A percentile compares a stretch with the other conserved stretches of the same genome.
Conservation (phyloP, 192 early-diverging fungal genomes). For the Coemansia nantahalensis region DNA sequence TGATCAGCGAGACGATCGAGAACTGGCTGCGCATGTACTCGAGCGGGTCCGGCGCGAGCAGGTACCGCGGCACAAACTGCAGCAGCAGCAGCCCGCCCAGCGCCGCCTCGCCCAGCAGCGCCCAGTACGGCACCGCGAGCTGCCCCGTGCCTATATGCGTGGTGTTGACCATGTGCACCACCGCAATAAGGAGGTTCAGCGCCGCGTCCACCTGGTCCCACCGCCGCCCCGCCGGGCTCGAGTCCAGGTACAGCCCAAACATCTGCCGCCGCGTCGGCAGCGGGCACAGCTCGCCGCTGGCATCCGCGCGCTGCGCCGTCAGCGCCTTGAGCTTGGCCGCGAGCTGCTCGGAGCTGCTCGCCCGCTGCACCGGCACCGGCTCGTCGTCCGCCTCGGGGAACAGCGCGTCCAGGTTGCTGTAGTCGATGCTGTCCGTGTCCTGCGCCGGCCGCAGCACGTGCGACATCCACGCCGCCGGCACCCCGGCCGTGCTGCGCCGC, state of each 20-base stretch:
- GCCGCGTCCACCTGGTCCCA: slow-evolving; percentile 63
- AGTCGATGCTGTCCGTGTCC: slow-evolving; percentile 34
- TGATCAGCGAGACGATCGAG: slow-evolving; percentile 57
- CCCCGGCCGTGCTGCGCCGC: slow-evolving; percentile 36
- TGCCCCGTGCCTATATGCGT: slow-evolving; percentile 36
- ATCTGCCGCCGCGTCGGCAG: slow-evolving; percentile 51
- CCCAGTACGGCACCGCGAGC: slow-evolving; percentile 51
- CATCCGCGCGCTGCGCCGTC: slow-evolving; percentile 33
- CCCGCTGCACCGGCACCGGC: slow-evolving; percentile 18
- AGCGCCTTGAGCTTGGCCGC: slow-evolving; percentile 30
- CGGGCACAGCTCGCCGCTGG: slow-evolving; percentile 27
- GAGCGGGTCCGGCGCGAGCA: slow-evolving; percentile 57
- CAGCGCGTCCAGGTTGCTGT: slow-evolving; percentile 37
- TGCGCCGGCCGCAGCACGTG: not conserved
- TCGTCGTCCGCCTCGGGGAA: slow-evolving; percentile 27
- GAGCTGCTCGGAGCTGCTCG: slow-evolving; percentile 18
- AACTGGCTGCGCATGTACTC: slow-evolving; percentile 50
- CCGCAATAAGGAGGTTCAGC: slow-evolving; percentile 50
- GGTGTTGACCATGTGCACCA: slow-evolving; percentile 57
- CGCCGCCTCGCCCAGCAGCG: slow-evolving; percentile 42
- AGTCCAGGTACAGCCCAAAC: slow-evolving; percentile 53
- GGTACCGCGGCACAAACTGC: slow-evolving; percentile 62
- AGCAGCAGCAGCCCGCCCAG: slow-evolving; percentile 53
- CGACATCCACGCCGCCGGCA: slow-evolving; percentile 6
- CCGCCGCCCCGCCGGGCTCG: slow-evolving; percentile 48